These are phyloP conservation scores for Yamadazyma takamatsuzukensis DNA, from an alignment of 805 yeast genomes.

Conservation along the genomic window DNA sequence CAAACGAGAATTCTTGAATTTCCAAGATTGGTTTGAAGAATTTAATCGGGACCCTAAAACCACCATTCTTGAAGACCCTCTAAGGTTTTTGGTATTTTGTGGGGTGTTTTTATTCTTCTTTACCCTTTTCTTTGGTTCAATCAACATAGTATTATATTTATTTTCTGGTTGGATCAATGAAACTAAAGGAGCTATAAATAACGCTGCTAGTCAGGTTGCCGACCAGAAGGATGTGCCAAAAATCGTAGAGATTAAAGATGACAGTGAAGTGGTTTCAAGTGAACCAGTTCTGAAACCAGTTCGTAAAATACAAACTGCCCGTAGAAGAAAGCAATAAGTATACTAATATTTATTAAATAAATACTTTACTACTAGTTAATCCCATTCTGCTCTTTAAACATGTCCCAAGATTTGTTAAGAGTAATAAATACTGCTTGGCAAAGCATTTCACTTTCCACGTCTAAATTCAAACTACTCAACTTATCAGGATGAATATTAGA, in stretches of 20 bases:
- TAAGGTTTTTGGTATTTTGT: constrained; percentile 48
- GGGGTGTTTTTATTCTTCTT: constrained; percentile 37
- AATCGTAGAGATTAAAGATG: constrained; percentile 12
- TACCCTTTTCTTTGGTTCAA: constrained; percentile 40
- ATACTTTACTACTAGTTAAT: constrained; percentile 7
- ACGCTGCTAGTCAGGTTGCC: constrained; percentile 6
- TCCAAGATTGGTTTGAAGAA: constrained; percentile 32
- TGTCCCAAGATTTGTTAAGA: constrained; percentile 88
- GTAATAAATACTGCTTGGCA: constrained; percentile 85
- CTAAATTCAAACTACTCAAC: constrained; percentile 41
- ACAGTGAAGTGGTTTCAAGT: constrained; percentile 1
- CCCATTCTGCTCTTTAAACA: constrained; percentile 57
- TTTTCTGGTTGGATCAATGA: constrained; percentile 12
- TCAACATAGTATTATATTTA: constrained; percentile 33
- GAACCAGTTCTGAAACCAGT: not conserved
- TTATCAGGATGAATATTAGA: constrained; percentile 85
- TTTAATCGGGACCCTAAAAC: constrained; percentile 43
- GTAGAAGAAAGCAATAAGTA: constrained; percentile 5
- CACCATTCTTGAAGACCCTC: constrained; percentile 44
- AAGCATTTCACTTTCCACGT: constrained; percentile 71
- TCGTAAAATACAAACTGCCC: not conserved
- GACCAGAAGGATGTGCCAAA: constrained; percentile 7
- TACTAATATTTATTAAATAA: not conserved
- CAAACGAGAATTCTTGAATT: constrained; percentile 18
- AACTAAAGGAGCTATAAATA: constrained; percentile 5